Conservation (phyloP, 1,284 basidiomycete species). For the Rhodotorula sp. region DNA sequence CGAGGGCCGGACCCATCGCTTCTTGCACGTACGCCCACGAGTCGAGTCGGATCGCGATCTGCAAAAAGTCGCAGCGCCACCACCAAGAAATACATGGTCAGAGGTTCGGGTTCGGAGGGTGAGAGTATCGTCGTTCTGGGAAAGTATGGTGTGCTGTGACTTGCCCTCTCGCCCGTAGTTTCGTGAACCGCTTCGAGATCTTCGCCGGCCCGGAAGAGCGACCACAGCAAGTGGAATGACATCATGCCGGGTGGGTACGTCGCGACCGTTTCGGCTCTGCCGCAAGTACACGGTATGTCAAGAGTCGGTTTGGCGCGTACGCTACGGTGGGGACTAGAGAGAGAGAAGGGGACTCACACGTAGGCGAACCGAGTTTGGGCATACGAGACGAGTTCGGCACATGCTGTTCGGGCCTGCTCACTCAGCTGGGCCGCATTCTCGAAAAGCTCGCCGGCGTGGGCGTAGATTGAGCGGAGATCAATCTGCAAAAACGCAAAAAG, state of each 20-base stretch:
- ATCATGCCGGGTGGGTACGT: constrained; percentile 11
- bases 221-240: constrained; percentile 17
- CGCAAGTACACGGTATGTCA: too few relatives aligned
- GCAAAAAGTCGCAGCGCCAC: too few relatives aligned
- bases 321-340: not conserved
- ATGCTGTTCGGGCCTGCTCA: not conserved
- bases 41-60: constrained; percentile 18
- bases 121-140: too few relatives aligned
- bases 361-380: constrained; percentile 13
- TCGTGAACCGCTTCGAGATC: constrained; percentile 23
- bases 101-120: not conserved
- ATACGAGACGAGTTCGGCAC: not conserved
- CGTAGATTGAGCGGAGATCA: too few relatives aligned
- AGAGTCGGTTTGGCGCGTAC: too few relatives aligned
- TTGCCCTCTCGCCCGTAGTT: constrained; percentile 11
- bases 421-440: too few relatives aligned
- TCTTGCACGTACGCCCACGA: constrained; percentile 20
- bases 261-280: constrained; percentile 7
- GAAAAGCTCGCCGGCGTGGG: not conserved
- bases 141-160: too few relatives aligned
- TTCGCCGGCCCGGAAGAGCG: constrained; percentile 4
- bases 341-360: constrained; percentile 10
- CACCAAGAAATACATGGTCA: too few relatives aligned
- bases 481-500: too few relatives aligned
- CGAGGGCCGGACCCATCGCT: constrained; percentile 11